These are phyloP conservation scores for Apiospora koreana DNA, from an alignment of 2,329 filamentous ascomycete genomes.

Conservation along the genomic window DNA sequence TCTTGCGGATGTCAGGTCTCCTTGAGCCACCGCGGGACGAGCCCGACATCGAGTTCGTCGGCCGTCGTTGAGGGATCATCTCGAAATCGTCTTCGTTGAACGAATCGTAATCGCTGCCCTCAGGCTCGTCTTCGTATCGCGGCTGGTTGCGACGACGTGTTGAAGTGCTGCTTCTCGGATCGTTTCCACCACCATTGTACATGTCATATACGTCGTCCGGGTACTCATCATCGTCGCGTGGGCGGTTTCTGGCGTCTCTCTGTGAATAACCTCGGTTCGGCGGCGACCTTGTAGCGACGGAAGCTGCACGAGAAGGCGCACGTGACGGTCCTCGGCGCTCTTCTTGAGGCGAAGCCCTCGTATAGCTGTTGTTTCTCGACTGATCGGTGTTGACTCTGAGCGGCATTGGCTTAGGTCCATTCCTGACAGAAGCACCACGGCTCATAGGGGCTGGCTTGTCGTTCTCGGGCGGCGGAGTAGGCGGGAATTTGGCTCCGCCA, in stretches of 20 bases:
- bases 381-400: constrained; percentile 63
- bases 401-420: constrained; percentile 61
- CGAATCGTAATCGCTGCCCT: constrained; percentile 71
- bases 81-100: constrained; percentile 81
- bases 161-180: constrained; percentile 37
- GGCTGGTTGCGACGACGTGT: constrained; percentile 48
- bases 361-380: constrained; percentile 51
- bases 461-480: constrained; percentile 94
- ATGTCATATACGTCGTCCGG: constrained; percentile 71
- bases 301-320: constrained; percentile 40
- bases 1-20: constrained; percentile 69
- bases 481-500: constrained; percentile 64
- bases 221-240: constrained; percentile 63
- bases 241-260: constrained; percentile 37
- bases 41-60: constrained; percentile 47
- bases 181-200: constrained; percentile 45
- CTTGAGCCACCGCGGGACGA: constrained; percentile 56
- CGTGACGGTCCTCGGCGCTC: constrained; percentile 35
- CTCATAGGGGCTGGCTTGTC: constrained; percentile 60
- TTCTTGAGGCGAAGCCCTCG: constrained; percentile 51
- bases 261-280: constrained; percentile 46
- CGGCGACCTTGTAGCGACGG: constrained; percentile 36
- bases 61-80: constrained; percentile 63
- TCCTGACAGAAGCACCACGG: constrained; percentile 62
- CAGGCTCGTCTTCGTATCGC: constrained; percentile 76